Evolutionary conservation across 495 filamentous ascomycete species (phyloP).

Genomic region (Penicillium desertorum): DNA sequence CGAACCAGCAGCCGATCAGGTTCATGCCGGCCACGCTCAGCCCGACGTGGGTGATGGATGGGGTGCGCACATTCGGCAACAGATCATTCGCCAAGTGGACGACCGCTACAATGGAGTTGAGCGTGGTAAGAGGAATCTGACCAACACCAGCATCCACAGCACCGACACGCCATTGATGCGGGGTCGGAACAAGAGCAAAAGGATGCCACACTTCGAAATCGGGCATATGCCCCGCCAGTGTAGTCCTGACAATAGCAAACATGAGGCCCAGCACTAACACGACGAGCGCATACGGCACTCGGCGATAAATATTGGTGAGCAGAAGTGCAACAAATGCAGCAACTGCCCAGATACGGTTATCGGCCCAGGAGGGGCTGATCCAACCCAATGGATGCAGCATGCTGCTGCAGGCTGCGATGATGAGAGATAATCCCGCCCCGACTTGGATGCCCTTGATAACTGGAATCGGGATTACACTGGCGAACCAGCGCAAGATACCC

Average conservation of each 20-base stretch:
- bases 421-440: conserved; percentile 78
- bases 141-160: conserved; percentile 65
- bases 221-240: conserved; percentile 39
- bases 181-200: conserved; percentile 42
- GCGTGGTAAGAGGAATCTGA: conserved; percentile 83
- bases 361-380: conserved; percentile 57
- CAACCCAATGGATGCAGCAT: conserved; percentile 61
- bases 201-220: conserved; percentile 53
- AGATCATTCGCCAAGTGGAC: conserved; percentile 71
- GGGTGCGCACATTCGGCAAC: conserved; percentile 63
- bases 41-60: conserved; percentile 70
- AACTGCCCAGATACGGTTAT: conserved; percentile 73
- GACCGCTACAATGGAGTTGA: conserved; percentile 90
- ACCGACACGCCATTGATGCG: conserved; percentile 48
- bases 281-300: conserved; percentile 73
- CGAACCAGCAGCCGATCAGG: conserved; percentile 82
- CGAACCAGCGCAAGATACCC: conserved; percentile 68
- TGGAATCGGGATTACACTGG: conserved; percentile 71
- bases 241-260: conserved; percentile 50
- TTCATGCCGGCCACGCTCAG: conserved; percentile 82
- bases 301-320: conserved; percentile 55
- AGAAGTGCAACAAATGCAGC: conserved; percentile 68
- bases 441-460: conserved; percentile 94
- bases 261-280: conserved; percentile 65
- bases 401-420: conserved; percentile 67